Percentiles rank a stretch among this genome's conserved stretches.
Conservation (phyloP, 495 filamentous ascomycete species). For the Viridothelium virens region DNA sequence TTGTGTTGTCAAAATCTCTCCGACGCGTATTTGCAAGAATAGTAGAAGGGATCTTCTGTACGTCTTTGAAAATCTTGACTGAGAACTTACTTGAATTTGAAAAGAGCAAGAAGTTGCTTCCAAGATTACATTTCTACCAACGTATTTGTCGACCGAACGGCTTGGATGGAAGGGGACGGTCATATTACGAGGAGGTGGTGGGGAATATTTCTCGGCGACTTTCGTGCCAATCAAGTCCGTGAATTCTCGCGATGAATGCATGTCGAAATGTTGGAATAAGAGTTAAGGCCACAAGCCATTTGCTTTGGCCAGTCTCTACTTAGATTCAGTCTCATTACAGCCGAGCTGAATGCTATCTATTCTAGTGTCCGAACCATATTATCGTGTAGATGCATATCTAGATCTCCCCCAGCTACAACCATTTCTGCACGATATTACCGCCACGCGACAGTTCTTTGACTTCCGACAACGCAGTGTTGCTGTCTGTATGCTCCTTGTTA, state of each 20-base stretch:
- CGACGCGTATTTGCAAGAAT: background rate
- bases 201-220: background rate
- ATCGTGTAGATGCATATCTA: background rate
- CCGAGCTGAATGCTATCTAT: background rate
- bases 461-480: conserved; percentile 59
- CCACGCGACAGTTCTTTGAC: conserved; percentile 74
- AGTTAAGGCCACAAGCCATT: too few species aligned
- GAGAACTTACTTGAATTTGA: too few species aligned
- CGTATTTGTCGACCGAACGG: too few species aligned
- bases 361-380: background rate
- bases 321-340: background rate
- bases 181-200: background rate
- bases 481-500: conserved; percentile 82
- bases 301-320: too few species aligned
- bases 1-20: background rate
- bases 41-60: too few species aligned
- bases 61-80: too few species aligned
- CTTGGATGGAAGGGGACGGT: background rate
- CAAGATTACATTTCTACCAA: too few species aligned
- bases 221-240: background rate
- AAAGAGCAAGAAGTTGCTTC: too few species aligned
- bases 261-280: too few species aligned
- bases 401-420: conserved; percentile 43
- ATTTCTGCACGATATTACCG: conserved; percentile 85
- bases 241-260: background rate